Base-by-base conservation (phyloP, 768 basidiomycete species). In the Mycena vulgaris region DNA sequence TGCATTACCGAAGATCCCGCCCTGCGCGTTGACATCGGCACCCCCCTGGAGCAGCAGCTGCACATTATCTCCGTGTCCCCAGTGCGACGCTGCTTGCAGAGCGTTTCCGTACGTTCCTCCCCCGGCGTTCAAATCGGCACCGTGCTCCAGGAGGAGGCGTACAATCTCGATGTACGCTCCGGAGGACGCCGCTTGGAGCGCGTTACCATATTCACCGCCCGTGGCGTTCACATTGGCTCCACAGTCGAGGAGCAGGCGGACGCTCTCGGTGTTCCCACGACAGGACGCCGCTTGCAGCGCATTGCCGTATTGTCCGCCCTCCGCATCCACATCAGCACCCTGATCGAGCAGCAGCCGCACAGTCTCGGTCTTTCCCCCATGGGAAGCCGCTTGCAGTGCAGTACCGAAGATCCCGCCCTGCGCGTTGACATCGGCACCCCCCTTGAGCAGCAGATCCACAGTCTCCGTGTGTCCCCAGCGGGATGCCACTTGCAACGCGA, bases 211-310 rank as follows among this genome's bases (percentile, higher is more conserved):
- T 25, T 40, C 4, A 40, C 37, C 56, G 16, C 14, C 42, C 14
- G 45, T 40, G 10, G 19, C 28, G 13, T 59, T 59, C 40, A 45
- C 58, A 31, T 59, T 14, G 5, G 58, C 58, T 13, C 58, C 58
- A 10, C 14, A 3, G 4, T 47, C 28, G 42, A 59, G 10, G 10
- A 59, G 28, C 11, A 59, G 42, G 23, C 19, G 58, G 14, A 33
- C 27, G 47, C 45, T 47, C 9, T 45, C 40, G 17, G 13, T 30
- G 21, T 45, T n/a, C 3, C 42, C 40, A 2, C 17, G 2, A 8
- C 1, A 6, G 39, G 19, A 30, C 23, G 58, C 58, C 21, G 58
- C 58, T 40, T 59, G 40, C 27, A 59, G 58, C 11, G 58, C 58
- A 25, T 13, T 59, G 9, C 58, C 58, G 31, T 47, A 45, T 7